Base-by-base conservation (phyloP, 257 asterid species). In the Coffea canephora region DNA sequence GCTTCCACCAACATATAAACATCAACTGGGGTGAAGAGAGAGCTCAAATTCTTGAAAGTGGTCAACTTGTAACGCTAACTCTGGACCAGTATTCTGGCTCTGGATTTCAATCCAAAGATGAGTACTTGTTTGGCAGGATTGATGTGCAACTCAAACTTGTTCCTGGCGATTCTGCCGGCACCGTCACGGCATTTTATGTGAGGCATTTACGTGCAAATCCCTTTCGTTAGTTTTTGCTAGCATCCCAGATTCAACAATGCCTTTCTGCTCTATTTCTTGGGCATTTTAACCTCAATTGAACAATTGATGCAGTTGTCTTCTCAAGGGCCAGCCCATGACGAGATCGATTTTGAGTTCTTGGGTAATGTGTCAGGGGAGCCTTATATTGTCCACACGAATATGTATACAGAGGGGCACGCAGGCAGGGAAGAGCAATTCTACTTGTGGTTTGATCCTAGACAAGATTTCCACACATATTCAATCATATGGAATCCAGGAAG, bases 181-280 rank as follows among this genome's bases (percentile, higher is more conserved):
- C 87, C 6, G 95, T 91, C 75, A 87, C 95, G 54, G 90, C 95
- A 0, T 91, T 87, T 55, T 91, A 83, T 81, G 95, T 91, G 43
- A 69, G 85, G 41, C 15, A 62, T n/a, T 62, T 0, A 3, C 49
- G 13, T 48, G 34, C 66, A 5, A 13, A 25, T 16, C n/a, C 4
- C 1, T 50, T 10, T 19, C 45, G 0, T 7, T 10, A 39, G 4
- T 39, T 66, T 50, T 2, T 1, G 14, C 6, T 68, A 34, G 2
- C 23, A 34, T 68, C 73, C 48, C 13, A 34, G 48, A 31, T 68
- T 68, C 48, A 34, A 14, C 19, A 4, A 12, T 23, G 43, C 14
- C 23, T 13, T 15, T 13, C 23, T 34, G 8, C 36, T 11, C 15
- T 31, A 19, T 57, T 57, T 57, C 34, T 74, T 49, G 27, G 48